A percentile compares a stretch with the other conserved stretches of the same genome.
phyloP scores from a whole-genome alignment of 768 basidiomycete genomes.

The Termitomyces sp. region DNA sequence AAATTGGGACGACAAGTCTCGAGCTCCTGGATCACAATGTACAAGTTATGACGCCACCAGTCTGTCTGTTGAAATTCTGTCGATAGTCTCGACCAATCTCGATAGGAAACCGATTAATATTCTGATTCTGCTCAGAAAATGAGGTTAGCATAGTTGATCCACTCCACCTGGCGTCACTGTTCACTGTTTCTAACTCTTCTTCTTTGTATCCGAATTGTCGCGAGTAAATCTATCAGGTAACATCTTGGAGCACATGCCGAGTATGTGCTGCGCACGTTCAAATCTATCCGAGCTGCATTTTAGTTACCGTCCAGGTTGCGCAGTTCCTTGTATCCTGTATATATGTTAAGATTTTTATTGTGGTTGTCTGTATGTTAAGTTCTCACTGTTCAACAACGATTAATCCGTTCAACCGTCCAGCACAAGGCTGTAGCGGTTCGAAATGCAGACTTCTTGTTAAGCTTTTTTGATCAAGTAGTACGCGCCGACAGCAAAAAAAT shows the following conservation, averaged over 20 bases:
- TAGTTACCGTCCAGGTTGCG: not conserved
- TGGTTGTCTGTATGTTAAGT: not conserved
- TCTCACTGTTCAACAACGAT: not conserved
- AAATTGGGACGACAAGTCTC: not conserved
- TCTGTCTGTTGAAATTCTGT: not conserved
- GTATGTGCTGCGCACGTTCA: not conserved
- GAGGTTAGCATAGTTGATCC: not conserved
- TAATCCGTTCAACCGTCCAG: no score
- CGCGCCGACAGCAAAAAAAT: no score
- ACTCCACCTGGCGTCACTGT: not conserved
- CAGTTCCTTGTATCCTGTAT: not conserved
- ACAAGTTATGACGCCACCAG: not conserved
- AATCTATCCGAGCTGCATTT: not conserved
- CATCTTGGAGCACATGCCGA: not conserved
- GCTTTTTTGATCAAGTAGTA: not conserved
- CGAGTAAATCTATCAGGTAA: not conserved
- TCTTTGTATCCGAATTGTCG: not conserved
- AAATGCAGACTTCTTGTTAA: not conserved
- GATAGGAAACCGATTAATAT: not conserved
- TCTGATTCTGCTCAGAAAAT: not conserved
- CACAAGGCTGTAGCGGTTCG: not conserved
- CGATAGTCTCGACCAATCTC: not conserved
- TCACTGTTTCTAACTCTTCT: not conserved
- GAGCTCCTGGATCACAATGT: not conserved
- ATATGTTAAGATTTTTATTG: not conserved